Conservation (phyloP, 805 yeast species). For the Candida odintsovae region DNA sequence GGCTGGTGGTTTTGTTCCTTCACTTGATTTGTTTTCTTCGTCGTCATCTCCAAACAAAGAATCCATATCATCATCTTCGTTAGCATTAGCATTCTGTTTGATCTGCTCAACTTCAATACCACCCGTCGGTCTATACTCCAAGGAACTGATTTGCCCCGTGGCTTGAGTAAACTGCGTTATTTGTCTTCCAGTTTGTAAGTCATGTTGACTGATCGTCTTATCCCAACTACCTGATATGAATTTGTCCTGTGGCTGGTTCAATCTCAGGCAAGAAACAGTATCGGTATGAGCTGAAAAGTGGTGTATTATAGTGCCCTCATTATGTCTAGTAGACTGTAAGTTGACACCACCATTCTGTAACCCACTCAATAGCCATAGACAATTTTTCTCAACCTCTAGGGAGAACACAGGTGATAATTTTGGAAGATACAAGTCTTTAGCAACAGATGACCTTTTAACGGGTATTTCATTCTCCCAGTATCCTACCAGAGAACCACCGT, state of each 20-base stretch:
- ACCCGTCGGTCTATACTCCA: slow-evolving; percentile 62
- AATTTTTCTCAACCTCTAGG: slow-evolving; percentile 75
- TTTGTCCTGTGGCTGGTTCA: slow-evolving; percentile 55
- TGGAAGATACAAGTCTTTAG: slow-evolving; percentile 41
- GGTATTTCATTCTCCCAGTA: slow-evolving; percentile 99
- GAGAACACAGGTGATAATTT: slow-evolving; percentile 81
- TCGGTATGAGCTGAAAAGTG: slow-evolving; percentile 67
- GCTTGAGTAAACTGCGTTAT: slow-evolving; percentile 45
- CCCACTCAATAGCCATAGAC: slow-evolving; percentile 82
- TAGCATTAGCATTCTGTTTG: slow-evolving; percentile 6
- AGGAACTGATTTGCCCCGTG: slow-evolving; percentile 73
- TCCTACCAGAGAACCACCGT: slow-evolving; percentile 75
- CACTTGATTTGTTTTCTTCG: slow-evolving; percentile 27
- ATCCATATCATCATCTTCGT: slow-evolving; percentile 34
- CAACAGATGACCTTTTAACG: slow-evolving; percentile 35
- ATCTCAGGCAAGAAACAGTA: slow-evolving; percentile 65
- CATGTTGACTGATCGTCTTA: slow-evolving; percentile 75
- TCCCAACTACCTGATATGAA: slow-evolving; percentile 93
- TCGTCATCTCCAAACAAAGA: slow-evolving; percentile 57
- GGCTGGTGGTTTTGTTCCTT: not conserved
- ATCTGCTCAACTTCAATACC: slow-evolving; percentile 18
- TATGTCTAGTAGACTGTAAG: slow-evolving; percentile 73
- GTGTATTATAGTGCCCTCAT: slow-evolving; percentile 77
- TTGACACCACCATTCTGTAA: slow-evolving; percentile 80
- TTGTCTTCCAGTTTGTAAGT: slow-evolving; percentile 63